Evolutionary conservation across 2,329 filamentous ascomycete species (phyloP).

Genomic region (Alternaria longipes): DNA sequence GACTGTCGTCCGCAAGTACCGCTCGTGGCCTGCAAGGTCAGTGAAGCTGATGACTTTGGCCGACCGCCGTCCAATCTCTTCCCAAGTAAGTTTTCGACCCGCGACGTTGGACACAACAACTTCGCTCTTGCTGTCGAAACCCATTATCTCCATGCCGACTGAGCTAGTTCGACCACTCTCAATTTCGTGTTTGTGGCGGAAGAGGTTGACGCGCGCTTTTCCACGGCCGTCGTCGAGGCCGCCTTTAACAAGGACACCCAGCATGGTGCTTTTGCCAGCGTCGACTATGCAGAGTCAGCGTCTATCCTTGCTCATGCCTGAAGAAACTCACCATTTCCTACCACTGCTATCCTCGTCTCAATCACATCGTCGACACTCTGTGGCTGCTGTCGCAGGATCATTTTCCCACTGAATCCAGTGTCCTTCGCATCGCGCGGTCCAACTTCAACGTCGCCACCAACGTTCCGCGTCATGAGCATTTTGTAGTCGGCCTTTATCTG

Average conservation of each 20-base stretch:
- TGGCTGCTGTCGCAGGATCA: conserved; percentile 81
- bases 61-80: conserved; percentile 93
- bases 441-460: conserved; percentile 78
- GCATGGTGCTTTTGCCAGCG: conserved; percentile 94
- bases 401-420: conserved; percentile 81
- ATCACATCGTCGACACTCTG: conserved; percentile 84
- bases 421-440: conserved; percentile 71
- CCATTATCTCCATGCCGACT: conserved; percentile 97
- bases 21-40: conserved; percentile 93
- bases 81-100: conserved; percentile 91
- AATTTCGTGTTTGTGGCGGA: conserved; percentile 97
- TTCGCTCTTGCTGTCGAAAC: conserved; percentile 87
- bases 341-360: conserved; percentile 94
- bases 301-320: background rate
- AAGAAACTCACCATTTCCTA: conserved; percentile 80
- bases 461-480: conserved; percentile 87
- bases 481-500: conserved; percentile 77
- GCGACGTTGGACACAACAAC: conserved; percentile 83
- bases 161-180: conserved; percentile 95
- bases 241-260: conserved; percentile 95
- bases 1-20: conserved; percentile 93
- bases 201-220: conserved; percentile 92
- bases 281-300: conserved; percentile 68
- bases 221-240: conserved; percentile 94
- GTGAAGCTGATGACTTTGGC: conserved; percentile 97